These are phyloP conservation scores for Phialemoniopsis sp. DNA, from an alignment of 2,329 filamentous ascomycete species.

Conservation along the genomic window DNA sequence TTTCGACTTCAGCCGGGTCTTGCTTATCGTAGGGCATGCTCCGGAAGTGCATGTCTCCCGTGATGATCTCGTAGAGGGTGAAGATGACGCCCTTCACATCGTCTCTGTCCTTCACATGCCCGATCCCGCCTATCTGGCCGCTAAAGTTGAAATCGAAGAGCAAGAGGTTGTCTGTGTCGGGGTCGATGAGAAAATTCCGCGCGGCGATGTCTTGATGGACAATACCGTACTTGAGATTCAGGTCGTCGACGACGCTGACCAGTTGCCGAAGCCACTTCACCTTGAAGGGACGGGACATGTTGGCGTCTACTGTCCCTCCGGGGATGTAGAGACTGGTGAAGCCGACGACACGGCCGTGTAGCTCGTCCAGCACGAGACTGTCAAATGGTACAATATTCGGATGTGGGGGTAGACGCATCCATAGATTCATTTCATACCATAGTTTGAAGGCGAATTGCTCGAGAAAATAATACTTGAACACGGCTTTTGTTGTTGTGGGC, in stretches of 20 bases:
- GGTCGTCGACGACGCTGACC: conserved; percentile 24
- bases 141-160: conserved; percentile 30
- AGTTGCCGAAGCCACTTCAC: conserved; percentile 29
- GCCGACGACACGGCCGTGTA: too few species aligned
- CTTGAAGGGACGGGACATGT: conserved; percentile 21
- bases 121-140: conserved; percentile 12
- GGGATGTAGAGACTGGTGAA: conserved; percentile 22
- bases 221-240: conserved; percentile 29
- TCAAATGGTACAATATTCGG: conserved; percentile 30
- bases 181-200: conserved; percentile 28
- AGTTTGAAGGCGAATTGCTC: too few species aligned
- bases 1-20: conserved; percentile 5
- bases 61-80: conserved; percentile 29
- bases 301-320: conserved; percentile 25
- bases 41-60: conserved; percentile 17
- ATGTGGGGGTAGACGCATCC: conserved; percentile 27
- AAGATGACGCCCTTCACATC: conserved; percentile 27
- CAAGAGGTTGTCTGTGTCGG: conserved; percentile 20
- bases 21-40: conserved; percentile 10
- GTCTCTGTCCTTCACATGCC: conserved; percentile 15
- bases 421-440: conserved; percentile 30
- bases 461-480: conserved; percentile 32
- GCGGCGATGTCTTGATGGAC: conserved; percentile 29
- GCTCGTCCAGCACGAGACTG: conserved; percentile 25
- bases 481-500: conserved; percentile 7